These are phyloP conservation scores for Ophiobolus disseminans DNA, from an alignment of 2,329 filamentous ascomycete genomes.

Conservation along the genomic window DNA sequence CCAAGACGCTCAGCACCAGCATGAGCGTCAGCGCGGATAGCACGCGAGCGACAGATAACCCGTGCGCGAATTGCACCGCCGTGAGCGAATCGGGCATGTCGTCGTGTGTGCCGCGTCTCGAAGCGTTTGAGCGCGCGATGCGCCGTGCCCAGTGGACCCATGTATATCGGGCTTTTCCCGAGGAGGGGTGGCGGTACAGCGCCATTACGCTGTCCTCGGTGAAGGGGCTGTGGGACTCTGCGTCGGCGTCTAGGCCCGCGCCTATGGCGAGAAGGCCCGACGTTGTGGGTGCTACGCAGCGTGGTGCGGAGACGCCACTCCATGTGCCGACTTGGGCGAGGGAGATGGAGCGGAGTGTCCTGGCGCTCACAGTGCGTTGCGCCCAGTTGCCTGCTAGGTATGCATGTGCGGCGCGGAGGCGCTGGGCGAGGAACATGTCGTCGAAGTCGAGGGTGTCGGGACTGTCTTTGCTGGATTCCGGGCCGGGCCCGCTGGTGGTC, in stretches of 20 bases:
- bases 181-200: constrained; percentile 41
- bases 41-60: constrained; percentile 23
- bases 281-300: neutral
- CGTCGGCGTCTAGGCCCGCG: constrained; percentile 11
- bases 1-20: constrained; percentile 20
- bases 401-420: constrained; percentile 21
- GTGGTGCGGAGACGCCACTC: constrained; percentile 20
- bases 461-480: neutral
- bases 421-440: constrained; percentile 32
- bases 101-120: neutral
- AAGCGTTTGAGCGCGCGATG: constrained; percentile 24
- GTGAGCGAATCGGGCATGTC: constrained; percentile 16
- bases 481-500: constrained; percentile 7
- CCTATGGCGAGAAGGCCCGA: constrained; percentile 21
- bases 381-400: constrained; percentile 32
- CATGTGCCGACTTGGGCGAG: constrained; percentile 23
- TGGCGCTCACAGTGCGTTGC: constrained; percentile 26
- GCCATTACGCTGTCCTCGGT: constrained; percentile 50
- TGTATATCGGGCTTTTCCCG: constrained; percentile 48
- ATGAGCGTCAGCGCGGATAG: constrained; percentile 21
- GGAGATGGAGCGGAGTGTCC: constrained; percentile 26
- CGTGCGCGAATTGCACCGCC: constrained; percentile 36
- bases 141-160: constrained; percentile 55
- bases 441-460: constrained; percentile 30
- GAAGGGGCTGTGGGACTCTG: constrained; percentile 31